Evolutionary conservation across 2,329 filamentous ascomycete species (phyloP).

Genomic region (Emericellopsis cladophorae): DNA sequence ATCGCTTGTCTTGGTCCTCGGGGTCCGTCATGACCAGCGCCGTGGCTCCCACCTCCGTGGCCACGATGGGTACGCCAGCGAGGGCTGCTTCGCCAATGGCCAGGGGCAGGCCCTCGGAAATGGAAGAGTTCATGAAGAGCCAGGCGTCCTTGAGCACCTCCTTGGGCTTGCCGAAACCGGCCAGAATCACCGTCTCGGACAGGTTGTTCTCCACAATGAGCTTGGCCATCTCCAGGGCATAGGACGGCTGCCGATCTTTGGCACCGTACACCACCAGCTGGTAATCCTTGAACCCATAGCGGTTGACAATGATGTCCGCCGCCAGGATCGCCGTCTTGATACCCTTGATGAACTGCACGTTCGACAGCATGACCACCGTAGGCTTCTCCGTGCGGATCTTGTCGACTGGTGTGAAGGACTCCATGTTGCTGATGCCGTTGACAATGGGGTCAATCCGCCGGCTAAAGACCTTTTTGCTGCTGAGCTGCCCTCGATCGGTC

Average conservation of each 20-base stretch:
- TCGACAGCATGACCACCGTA: conserved; percentile 53
- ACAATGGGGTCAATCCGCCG: conserved; percentile 52
- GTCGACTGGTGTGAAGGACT: conserved; percentile 46
- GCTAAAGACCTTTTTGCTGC: conserved; percentile 42
- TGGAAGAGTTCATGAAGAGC: conserved; percentile 45
- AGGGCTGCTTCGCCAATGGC: conserved; percentile 45
- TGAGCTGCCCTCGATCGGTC: conserved; percentile 40
- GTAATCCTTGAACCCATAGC: conserved; percentile 54
- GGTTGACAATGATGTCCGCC: conserved; percentile 52
- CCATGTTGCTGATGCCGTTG: conserved; percentile 53
- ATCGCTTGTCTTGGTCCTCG: conserved; percentile 28
- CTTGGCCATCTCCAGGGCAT: conserved; percentile 45
- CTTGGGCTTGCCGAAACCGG: conserved; percentile 42
- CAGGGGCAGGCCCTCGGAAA: conserved; percentile 42
- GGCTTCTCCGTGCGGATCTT: conserved; percentile 44
- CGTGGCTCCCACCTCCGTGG: conserved; percentile 42
- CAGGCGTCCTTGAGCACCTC: conserved; percentile 42
- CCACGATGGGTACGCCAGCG: conserved; percentile 41
- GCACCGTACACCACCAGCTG: conserved; percentile 50
- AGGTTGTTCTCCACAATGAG: conserved; percentile 43
- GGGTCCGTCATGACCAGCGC: conserved; percentile 42
- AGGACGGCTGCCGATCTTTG: conserved; percentile 48
- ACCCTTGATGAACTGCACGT: conserved; percentile 47
- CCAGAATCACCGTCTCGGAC: conserved; percentile 34
- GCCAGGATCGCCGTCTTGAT: conserved; percentile 52